Conservation (phyloP, 164 flowering plant genomes). For the Vitis cinerea region DNA sequence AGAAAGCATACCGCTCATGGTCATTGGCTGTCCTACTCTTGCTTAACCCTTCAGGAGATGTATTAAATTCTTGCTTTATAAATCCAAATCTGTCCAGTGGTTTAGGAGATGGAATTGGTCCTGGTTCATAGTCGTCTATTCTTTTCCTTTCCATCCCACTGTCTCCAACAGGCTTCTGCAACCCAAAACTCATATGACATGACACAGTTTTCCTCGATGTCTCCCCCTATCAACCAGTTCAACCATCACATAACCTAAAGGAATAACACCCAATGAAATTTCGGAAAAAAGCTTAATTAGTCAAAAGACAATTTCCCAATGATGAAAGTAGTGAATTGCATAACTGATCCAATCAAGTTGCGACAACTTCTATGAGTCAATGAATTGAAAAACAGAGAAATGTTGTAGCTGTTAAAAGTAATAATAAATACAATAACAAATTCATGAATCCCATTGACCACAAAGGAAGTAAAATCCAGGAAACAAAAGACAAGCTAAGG, state of each 20-base stretch:
- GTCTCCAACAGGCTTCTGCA: conserved; percentile 16
- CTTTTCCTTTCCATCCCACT: conserved; percentile 64
- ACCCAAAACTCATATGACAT: conserved; percentile 7
- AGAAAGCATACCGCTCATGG: conserved; percentile 51
- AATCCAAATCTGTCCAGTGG: conserved; percentile 80
- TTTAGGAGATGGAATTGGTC: conserved; percentile 42
- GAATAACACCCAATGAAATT: neutral
- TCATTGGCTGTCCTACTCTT: conserved; percentile 42
- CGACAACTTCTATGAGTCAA: neutral
- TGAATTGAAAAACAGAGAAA: neutral
- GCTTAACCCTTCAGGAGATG: conserved; percentile 37
- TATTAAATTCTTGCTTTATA: conserved; percentile 50
- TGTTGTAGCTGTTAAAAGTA: neutral
- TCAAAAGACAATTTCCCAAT: neutral
- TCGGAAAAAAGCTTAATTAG: neutral
- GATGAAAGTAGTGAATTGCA: neutral
- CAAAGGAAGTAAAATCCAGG: neutral
- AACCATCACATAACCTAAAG: neutral
- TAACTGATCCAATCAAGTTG: neutral
- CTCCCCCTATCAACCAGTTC: neutral
- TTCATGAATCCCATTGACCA: neutral
- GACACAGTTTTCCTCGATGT: conserved; percentile 15
- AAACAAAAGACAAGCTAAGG: conserved; percentile 2
- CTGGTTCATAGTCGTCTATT: conserved; percentile 56
- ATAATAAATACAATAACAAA: neutral